Evolutionary conservation across 2,329 filamentous ascomycete species (phyloP).

Genomic region (Thermoascus crustaceus): DNA sequence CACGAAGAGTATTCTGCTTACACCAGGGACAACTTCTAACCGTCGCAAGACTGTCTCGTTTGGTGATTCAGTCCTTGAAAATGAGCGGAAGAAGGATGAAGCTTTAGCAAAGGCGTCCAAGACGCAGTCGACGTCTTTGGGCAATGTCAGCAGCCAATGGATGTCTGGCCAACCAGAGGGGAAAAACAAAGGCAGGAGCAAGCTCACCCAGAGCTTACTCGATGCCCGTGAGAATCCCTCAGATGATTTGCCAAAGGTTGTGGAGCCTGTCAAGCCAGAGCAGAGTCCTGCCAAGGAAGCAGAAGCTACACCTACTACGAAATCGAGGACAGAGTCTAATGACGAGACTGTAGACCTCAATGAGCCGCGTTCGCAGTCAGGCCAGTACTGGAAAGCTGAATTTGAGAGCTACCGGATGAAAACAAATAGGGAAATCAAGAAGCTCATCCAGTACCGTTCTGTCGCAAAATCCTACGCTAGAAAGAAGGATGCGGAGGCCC

Average conservation of each 20-base stretch:
- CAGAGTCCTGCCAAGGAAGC: constrained; percentile 9
- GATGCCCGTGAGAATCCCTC: constrained; percentile 26
- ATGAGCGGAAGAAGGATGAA: constrained; percentile 43
- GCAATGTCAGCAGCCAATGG: constrained; percentile 40
- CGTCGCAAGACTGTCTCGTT: constrained; percentile 56
- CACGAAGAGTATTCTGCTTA: constrained; percentile 57
- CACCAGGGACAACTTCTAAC: constrained; percentile 50
- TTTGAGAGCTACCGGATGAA: constrained; percentile 51
- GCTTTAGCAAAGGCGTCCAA: constrained; percentile 38
- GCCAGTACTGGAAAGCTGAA: constrained; percentile 55
- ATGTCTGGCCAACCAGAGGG: constrained; percentile 24
- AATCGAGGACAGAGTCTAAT: constrained; percentile 22
- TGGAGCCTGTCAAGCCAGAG: constrained; percentile 11
- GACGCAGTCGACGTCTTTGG: constrained; percentile 38
- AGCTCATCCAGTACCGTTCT: constrained; percentile 52
- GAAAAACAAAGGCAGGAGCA: constrained; percentile 29
- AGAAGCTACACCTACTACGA: constrained; percentile 5
- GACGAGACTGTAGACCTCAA: constrained; percentile 47
- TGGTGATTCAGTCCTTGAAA: constrained; percentile 49
- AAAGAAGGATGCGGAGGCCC: constrained; percentile 50
- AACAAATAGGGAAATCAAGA: constrained; percentile 53
- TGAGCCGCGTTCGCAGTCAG: constrained; percentile 50
- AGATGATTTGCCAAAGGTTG: constrained; percentile 20
- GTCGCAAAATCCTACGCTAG: constrained; percentile 52
- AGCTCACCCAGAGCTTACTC: constrained; percentile 32